A percentile compares a stretch with the other conserved stretches of the same genome.
phyloP scores from a whole-genome alignment of 1,284 basidiomycete species.

The Trichosporon coremiiforme region DNA sequence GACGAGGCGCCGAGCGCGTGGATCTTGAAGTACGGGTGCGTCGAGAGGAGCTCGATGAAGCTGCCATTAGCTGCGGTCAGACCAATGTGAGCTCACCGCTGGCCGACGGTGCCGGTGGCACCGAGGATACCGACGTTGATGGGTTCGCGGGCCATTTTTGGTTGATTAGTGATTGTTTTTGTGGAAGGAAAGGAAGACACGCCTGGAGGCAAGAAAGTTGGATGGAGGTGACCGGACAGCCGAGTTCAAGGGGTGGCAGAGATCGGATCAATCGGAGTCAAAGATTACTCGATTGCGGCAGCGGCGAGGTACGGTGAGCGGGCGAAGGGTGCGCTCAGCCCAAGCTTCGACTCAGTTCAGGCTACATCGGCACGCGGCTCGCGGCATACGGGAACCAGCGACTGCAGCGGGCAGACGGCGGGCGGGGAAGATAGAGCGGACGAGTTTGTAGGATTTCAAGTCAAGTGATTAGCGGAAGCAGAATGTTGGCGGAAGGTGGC shows the following conservation, averaged over 20 bases:
- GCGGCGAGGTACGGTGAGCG: slow-evolving; percentile 1
- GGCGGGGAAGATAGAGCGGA: neutral
- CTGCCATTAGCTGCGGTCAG: slow-evolving; percentile 31
- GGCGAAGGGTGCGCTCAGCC: neutral
- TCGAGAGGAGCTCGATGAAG: slow-evolving; percentile 85
- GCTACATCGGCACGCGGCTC: neutral
- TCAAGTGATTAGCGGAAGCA: slow-evolving; percentile 9
- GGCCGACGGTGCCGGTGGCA: slow-evolving; percentile 95
- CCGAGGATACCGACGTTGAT: slow-evolving; percentile 91
- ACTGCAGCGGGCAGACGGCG: neutral
- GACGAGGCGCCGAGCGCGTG: slow-evolving; percentile 86
- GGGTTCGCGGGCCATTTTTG: slow-evolving; percentile 44
- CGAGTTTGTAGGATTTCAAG: slow-evolving; percentile 1
- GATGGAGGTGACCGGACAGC: neutral
- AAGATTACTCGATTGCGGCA: slow-evolving; percentile 3
- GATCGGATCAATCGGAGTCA: slow-evolving; percentile 14
- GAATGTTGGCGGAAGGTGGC: neutral
- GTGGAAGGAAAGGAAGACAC: neutral
- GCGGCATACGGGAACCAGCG: neutral
- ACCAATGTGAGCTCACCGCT: slow-evolving; percentile 59
- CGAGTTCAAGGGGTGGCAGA: neutral
- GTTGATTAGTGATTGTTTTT: neutral
- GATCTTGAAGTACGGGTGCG: slow-evolving; percentile 89
- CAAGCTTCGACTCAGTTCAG: neutral
- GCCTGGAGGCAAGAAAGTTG: neutral